Percentiles rank a stretch among this genome's conserved stretches.
Evolutionary conservation across 208 protist species (phyloP).

Genomic region (Trypanosoma boissoni): DNA sequence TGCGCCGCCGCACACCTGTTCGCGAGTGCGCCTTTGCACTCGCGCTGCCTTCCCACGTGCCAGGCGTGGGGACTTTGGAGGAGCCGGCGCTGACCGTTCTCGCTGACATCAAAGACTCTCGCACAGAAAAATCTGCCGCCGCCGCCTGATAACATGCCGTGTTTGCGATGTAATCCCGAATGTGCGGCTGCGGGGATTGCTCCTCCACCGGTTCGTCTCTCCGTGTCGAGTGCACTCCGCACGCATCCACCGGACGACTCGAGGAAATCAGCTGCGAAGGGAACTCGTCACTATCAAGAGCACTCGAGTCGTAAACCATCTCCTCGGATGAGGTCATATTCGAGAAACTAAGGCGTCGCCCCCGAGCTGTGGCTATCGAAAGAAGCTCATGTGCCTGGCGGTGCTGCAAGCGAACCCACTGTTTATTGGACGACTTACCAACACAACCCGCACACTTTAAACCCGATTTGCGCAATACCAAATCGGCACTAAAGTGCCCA

Average conservation of each 20-base stretch:
- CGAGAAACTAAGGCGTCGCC: background rate
- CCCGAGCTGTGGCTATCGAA: slow-evolving; percentile 9
- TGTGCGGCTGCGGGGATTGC: slow-evolving; percentile 16
- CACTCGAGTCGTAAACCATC: background rate
- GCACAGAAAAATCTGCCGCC: background rate
- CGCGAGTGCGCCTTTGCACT: no score
- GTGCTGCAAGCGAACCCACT: slow-evolving; percentile 36
- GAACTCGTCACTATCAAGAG: slow-evolving; percentile 8
- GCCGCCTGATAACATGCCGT: slow-evolving; percentile 40
- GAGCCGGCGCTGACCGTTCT: background rate
- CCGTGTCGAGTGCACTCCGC: background rate
- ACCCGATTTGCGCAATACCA: slow-evolving; percentile 46
- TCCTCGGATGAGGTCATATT: background rate
- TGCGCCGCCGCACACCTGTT: background rate
- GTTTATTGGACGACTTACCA: slow-evolving; percentile 42
- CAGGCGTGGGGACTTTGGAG: no score
- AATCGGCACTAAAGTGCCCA: slow-evolving; percentile 33
- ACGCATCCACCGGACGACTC: background rate
- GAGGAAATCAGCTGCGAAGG: slow-evolving; percentile 5
- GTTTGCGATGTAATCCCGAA: slow-evolving; percentile 66
- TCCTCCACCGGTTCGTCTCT: background rate
- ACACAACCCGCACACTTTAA: slow-evolving; percentile 54
- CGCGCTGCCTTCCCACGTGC: no score
- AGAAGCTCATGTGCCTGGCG: slow-evolving; percentile 35
- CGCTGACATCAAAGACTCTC: no score